Conservation (phyloP, 2,329 filamentous ascomycete genomes). For the Knufia fluminis region DNA sequence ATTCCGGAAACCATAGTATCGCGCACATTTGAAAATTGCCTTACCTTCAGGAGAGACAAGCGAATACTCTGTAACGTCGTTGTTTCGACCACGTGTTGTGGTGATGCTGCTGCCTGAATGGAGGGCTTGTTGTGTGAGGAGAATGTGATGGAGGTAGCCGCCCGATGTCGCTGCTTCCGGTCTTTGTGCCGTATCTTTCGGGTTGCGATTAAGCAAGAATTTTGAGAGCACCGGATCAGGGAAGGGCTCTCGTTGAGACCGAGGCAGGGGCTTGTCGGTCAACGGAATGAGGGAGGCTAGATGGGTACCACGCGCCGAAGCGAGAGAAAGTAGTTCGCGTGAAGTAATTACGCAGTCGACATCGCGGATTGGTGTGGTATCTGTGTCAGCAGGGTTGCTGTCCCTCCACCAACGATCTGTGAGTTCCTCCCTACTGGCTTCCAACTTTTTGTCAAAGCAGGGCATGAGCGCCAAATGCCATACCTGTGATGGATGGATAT, state of each 20-base stretch:
- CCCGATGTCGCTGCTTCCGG: conserved; percentile 68
- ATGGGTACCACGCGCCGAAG: conserved; percentile 66
- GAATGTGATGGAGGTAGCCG: conserved; percentile 77
- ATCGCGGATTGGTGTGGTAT: conserved; percentile 55
- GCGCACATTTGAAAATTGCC: conserved; percentile 65
- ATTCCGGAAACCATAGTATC: conserved; percentile 96
- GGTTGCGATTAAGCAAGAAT: conserved; percentile 56
- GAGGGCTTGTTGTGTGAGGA: conserved; percentile 61
- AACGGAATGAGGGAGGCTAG: conserved; percentile 63
- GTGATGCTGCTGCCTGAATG: conserved; percentile 65
- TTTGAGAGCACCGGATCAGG: conserved; percentile 61
- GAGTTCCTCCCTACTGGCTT: conserved; percentile 86
- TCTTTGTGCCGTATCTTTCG: conserved; percentile 35
- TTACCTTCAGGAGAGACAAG: conserved; percentile 50
- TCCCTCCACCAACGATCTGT: conserved; percentile 66
- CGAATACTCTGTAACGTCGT: conserved; percentile 79
- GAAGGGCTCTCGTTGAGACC: conserved; percentile 48
- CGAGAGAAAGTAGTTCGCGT: conserved; percentile 84
- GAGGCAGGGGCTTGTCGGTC: conserved; percentile 33
- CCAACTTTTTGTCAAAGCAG: conserved; percentile 97
- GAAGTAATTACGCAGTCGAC: conserved; percentile 98
- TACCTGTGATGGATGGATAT: conserved; percentile 66
- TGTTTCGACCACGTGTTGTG: conserved; percentile 69
- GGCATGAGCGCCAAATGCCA: conserved; percentile 97
- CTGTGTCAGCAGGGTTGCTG: conserved; percentile 28